Evolutionary conservation across 2,329 filamentous ascomycete genomes (phyloP).

Genomic region (Blastomyces gilchristii): DNA sequence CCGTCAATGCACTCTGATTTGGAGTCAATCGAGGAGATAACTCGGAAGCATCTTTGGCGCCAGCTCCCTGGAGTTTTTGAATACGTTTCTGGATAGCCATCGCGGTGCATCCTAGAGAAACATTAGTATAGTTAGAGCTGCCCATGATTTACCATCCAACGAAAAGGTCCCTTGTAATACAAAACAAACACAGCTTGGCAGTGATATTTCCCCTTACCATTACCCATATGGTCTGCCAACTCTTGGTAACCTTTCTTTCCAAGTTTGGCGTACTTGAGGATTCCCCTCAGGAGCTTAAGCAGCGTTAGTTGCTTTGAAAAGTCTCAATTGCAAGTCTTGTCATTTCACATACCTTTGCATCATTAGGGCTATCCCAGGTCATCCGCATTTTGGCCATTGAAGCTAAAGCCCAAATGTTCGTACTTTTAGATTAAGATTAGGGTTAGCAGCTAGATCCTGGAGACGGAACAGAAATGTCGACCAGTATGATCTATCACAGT

Average conservation of each 20-base stretch:
- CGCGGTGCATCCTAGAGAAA: not conserved
- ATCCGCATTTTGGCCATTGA: slow-evolving; percentile 13
- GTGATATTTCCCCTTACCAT: not conserved
- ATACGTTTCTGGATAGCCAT: not conserved
- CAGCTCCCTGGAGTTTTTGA: not conserved
- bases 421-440: not conserved
- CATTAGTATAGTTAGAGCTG: not conserved
- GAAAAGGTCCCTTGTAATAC: not conserved
- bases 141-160: not conserved
- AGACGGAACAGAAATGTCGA: not conserved
- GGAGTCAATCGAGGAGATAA: not conserved
- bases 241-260: slow-evolving; percentile 15
- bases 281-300: slow-evolving; percentile 16
- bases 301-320: not conserved
- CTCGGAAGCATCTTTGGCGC: not conserved
- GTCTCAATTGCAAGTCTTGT: not conserved
- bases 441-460: not conserved
- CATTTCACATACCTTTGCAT: slow-evolving; percentile 19
- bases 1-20: not conserved
- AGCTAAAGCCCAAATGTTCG: not conserved
- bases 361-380: slow-evolving; percentile 18
- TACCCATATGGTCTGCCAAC: slow-evolving; percentile 19
- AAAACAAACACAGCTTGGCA: not conserved
- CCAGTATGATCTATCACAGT: not conserved
- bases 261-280: slow-evolving; percentile 13